Evolutionary conservation across 306 rosid genomes (phyloP).

Genomic region (Psophocarpus tetragonolobus): DNA sequence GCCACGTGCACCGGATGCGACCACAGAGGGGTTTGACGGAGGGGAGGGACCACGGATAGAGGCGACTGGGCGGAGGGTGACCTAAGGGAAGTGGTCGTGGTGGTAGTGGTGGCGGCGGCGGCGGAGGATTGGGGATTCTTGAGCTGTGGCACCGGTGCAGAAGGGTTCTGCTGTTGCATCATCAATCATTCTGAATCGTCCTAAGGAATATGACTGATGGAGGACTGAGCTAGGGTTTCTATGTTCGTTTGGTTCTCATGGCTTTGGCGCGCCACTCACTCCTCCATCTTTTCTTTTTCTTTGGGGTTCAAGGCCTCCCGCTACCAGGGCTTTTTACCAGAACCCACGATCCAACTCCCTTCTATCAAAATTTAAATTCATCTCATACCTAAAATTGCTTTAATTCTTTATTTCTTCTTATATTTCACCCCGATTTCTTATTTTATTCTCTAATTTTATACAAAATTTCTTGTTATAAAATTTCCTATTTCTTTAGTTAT

Average conservation of each 20-base stretch:
- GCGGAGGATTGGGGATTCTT: constrained; percentile 57
- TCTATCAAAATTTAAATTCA: not conserved
- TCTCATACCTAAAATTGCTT: too few species aligned
- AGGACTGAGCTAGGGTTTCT: constrained; percentile 34
- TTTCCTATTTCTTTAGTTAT: too few species aligned
- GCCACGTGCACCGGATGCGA: constrained; percentile 46
- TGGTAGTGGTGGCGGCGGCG: constrained; percentile 26
- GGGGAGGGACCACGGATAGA: constrained; percentile 35
- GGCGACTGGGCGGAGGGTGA: constrained; percentile 39
- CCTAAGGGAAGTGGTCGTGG: constrained; percentile 28
- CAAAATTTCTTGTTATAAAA: too few species aligned
- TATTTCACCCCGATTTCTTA: too few species aligned
- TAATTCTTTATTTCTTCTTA: too few species aligned
- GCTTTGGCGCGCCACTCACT: not conserved
- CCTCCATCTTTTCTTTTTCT: not conserved
- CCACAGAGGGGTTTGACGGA: constrained; percentile 48
- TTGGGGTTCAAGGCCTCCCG: not conserved
- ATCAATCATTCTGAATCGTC: constrained; percentile 76
- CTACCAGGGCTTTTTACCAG: constrained; percentile 28
- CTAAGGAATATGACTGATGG: not conserved
- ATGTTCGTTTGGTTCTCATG: not conserved
- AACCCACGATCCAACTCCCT: not conserved
- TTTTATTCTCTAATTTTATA: too few species aligned
- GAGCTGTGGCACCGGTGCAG: constrained; percentile 63
- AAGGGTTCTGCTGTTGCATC: constrained; percentile 66